Percentiles rank a stretch among this genome's conserved stretches.
These are phyloP conservation scores for Alnus rubra DNA, from an alignment of 306 rosid genomes.

Conservation along the genomic window DNA sequence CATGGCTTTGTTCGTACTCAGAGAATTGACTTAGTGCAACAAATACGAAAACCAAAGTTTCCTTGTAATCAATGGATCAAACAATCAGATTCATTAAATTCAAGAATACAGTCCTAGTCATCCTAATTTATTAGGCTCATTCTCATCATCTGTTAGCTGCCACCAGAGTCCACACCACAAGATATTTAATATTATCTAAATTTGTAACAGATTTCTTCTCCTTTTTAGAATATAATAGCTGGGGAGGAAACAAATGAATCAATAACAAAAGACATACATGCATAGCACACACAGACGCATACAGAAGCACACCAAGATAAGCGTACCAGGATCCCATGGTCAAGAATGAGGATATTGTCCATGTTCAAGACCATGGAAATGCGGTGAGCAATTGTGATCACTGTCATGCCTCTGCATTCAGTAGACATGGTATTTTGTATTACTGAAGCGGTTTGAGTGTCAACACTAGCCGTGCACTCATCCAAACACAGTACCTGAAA, in stretches of 20 bases:
- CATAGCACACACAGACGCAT: conserved; percentile 1
- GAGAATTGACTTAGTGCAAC: not conserved
- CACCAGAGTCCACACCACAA: not conserved
- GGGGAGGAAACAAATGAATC: not conserved
- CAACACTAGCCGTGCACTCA: conserved; percentile 93
- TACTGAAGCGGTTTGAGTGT: conserved; percentile 77
- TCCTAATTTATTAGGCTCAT: not conserved
- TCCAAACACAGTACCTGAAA: conserved; percentile 90
- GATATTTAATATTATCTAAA: not conserved
- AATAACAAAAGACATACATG: not conserved
- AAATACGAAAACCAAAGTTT: not conserved
- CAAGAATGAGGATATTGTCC: conserved; percentile 80
- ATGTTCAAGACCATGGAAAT: conserved; percentile 79
- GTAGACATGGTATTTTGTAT: conserved; percentile 73
- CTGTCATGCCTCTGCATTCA: conserved; percentile 82
- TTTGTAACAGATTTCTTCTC: not conserved
- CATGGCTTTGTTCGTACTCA: not conserved
- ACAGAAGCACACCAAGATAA: conserved; percentile 13
- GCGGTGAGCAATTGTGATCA: conserved; percentile 91
- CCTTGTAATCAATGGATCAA: not conserved
- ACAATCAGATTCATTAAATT: not conserved
- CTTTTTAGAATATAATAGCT: not conserved
- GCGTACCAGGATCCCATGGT: conserved; percentile 80
- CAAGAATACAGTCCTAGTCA: not conserved
- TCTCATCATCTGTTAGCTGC: not conserved